Percentiles rank a stretch among this genome's conserved stretches.
Conservation (phyloP, 176 grass and related monocot genomes). For the Oryza australiensis region DNA sequence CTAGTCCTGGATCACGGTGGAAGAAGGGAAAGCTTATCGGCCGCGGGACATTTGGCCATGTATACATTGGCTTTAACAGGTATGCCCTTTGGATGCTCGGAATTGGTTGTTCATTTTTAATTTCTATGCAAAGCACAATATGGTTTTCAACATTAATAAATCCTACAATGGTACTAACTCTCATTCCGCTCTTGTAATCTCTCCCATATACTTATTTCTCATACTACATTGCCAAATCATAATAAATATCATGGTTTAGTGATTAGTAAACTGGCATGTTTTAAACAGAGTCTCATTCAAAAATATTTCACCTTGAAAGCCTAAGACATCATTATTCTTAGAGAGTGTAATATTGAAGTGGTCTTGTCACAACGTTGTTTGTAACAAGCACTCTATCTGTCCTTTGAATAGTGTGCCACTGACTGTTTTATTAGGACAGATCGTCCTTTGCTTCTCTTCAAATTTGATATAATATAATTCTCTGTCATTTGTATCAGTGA, state of each 20-base stretch:
- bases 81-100: slow-evolving; percentile 50
- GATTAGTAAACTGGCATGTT: slow-evolving; percentile 16
- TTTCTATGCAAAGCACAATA: slow-evolving; percentile 10
- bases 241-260: slow-evolving; percentile 22
- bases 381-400: slow-evolving; percentile 5
- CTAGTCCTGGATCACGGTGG: slow-evolving; percentile 91
- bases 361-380: slow-evolving; percentile 21
- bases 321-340: not conserved
- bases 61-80: slow-evolving; percentile 99
- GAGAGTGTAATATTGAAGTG: not conserved
- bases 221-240: not conserved
- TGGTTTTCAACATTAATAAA: slow-evolving; percentile 21
- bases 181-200: not conserved
- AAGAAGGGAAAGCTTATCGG: slow-evolving; percentile 99
- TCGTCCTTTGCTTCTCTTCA: slow-evolving; percentile 19
- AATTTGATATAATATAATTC: slow-evolving; percentile 30
- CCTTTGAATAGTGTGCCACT: not conserved
- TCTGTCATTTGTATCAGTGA: slow-evolving; percentile 53
- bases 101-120: slow-evolving; percentile 16
- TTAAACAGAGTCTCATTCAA: not conserved
- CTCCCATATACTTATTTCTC: not conserved
- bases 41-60: slow-evolving; percentile 95
- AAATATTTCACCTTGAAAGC: slow-evolving; percentile 20
- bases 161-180: not conserved
- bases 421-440: slow-evolving; percentile 24